Base-by-base conservation (phyloP, 192 early-diverging fungal species). In the Pecoramyces ruminantium region DNA sequence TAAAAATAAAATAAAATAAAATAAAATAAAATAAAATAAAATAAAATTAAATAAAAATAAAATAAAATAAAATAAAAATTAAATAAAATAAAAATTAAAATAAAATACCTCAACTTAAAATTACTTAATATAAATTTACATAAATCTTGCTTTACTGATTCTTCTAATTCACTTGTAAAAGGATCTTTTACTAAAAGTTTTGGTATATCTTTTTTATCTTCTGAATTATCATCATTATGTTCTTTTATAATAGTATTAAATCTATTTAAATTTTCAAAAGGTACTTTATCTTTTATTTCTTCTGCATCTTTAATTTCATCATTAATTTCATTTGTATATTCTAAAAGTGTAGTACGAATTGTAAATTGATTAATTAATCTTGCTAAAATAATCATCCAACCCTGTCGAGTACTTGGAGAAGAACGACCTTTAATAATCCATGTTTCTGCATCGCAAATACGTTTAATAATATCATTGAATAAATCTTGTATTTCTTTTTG, bases 61-160 rank as follows among this genome's bases (percentile, higher is more conserved):
- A n/a, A n/a, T n/a, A n/a, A n/a, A n/a, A n/a, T n/a, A n/a, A n/a
- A n/a, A n/a, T n/a, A n/a, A n/a, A n/a, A n/a, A n/a, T n/a, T n/a
- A n/a, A n/a, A n/a, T n/a, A n/a, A n/a, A n/a, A n/a, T n/a, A n/a
- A n/a, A n/a, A n/a, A n/a, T n/a, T n/a, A n/a, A n/a, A n/a, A n/a
- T n/a, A n/a, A n/a, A n/a, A n/a, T 85, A 91, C 88, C 92, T 87
- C 30, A 84, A 82, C n/a, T 85, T 84, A 79, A 95, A 92, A 79
- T 92, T 88, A 39, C 86, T 82, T 79, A 93, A 82, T 27, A 93
- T 84, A 81, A 86, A 92, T 28, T 90, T 67, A 67, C 51, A 67
- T n/a, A 67, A 67, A 67, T 67, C 51, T 67, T 67, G 51, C 25
- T 67, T 67, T n/a, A 67, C 51, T 0, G 51, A 67, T 67, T 67